phyloP scores from a whole-genome alignment of 1,139 yeast species.

The Taphrina wiesneri region DNA sequence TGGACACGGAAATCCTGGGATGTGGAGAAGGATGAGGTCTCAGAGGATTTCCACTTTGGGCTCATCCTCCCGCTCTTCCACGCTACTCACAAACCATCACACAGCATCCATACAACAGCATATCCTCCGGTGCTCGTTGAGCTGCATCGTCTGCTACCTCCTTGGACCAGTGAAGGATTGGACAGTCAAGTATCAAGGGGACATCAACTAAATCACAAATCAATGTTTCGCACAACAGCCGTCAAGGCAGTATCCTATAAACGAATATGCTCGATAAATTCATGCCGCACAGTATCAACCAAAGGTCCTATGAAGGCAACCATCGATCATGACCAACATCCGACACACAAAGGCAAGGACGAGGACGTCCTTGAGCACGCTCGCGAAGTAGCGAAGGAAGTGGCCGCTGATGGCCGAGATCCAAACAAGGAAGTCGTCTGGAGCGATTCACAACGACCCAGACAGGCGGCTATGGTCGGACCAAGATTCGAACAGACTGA shows the following conservation, averaged over 20 bases:
- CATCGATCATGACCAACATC: neutral
- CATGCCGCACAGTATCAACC: slow-evolving; percentile 12
- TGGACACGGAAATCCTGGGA: neutral
- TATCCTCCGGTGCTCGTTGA: too few species aligned
- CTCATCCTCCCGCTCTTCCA: neutral
- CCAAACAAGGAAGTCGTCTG: slow-evolving; percentile 72
- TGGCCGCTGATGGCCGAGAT: slow-evolving; percentile 55
- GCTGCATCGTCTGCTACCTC: too few species aligned
- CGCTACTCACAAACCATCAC: neutral
- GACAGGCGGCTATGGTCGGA: slow-evolving; percentile 60
- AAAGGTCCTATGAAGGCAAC: slow-evolving; percentile 24
- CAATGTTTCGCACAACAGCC: slow-evolving; percentile 3
- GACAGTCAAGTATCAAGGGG: too few species aligned
- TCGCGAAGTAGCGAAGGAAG: slow-evolving; percentile 30
- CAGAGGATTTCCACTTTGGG: neutral
- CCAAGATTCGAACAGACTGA: slow-evolving; percentile 76
- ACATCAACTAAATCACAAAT: too few species aligned
- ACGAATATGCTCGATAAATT: neutral
- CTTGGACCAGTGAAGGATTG: too few species aligned
- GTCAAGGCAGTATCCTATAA: neutral
- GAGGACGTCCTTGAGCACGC: slow-evolving; percentile 33
- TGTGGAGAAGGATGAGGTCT: neutral
- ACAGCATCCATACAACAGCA: neutral
- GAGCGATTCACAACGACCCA: slow-evolving; percentile 68
- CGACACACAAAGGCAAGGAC: slow-evolving; percentile 27